A percentile compares a stretch with the other conserved stretches of the same genome.
Evolutionary conservation across 805 yeast species (phyloP).

Genomic region (Saccharomyces kudriavzevii): DNA sequence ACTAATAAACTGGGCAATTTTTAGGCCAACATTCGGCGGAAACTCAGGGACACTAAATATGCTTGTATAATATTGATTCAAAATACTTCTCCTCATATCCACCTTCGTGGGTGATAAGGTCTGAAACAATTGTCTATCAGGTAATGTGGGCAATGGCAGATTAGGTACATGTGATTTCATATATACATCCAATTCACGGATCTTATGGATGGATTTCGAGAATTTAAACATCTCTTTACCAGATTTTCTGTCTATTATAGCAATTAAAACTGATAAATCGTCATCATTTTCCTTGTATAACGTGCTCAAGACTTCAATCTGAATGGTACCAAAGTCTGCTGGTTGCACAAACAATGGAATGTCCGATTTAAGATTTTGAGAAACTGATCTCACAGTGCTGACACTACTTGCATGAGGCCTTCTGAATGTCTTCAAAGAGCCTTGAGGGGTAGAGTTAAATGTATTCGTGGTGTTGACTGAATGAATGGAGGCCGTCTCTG

Average conservation of each 20-base stretch:
- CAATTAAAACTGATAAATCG: conserved; percentile 54
- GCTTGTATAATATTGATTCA: conserved; percentile 53
- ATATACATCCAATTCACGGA: conserved; percentile 53
- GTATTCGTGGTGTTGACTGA: conserved; percentile 6
- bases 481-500: conserved; percentile 5
- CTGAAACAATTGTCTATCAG: conserved; percentile 55
- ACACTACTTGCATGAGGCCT: conserved; percentile 9
- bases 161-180: conserved; percentile 48
- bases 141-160: conserved; percentile 47
- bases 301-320: conserved; percentile 43
- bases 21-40: conserved; percentile 42
- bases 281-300: conserved; percentile 37
- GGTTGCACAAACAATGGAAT: conserved; percentile 51
- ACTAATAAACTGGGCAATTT: conserved; percentile 58
- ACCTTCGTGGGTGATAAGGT: conserved; percentile 49
- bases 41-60: conserved; percentile 50
- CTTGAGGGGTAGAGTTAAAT: neutral
- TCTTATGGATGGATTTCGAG: conserved; percentile 51
- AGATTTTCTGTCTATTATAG: conserved; percentile 53
- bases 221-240: conserved; percentile 69
- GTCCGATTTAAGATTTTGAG: conserved; percentile 25
- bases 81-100: conserved; percentile 46
- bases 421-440: neutral
- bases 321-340: conserved; percentile 44
- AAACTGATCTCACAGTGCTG: conserved; percentile 8